Base-by-base conservation (phyloP, 2,329 filamentous ascomycete species). In the Talaromyces sp. region DNA sequence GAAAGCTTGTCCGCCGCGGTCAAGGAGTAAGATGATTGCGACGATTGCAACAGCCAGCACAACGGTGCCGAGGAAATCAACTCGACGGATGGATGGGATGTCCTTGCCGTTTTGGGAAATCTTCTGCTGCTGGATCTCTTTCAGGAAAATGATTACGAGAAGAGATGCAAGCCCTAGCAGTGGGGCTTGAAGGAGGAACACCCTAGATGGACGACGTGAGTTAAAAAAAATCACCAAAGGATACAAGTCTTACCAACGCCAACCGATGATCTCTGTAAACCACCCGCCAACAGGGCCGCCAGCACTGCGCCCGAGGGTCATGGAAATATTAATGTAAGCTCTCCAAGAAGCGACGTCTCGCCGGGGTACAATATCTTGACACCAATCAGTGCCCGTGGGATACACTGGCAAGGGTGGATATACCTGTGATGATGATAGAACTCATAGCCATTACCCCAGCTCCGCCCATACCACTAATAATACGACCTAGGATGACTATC, bases 261-360 rank as follows among this genome's bases (percentile, higher is more conserved):
- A 91, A 17, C 88, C 88, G 13, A 90, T 80, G 0, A 83, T 82
- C 68, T 90, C 86, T 1, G 86, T 84, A 1, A 90, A 74, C 70
- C 81, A 85, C 1, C 88, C 88, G 1, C 88, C 88, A 0, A 89
- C 64, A 0, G 84, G 82, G 1, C 84, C 84, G 36, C 85, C 85
- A 25, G 82, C 74, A 65, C 79, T 81, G 11, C 82, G 76, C 11
- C 83, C 83, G 0, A 81, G 78, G 0, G 83, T 85, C 67, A 80
- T 78, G 17, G 80, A 74, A 15, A 85, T 76, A 63, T 85, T 85
- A 51, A 85, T 78, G 71, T 85, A 85, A 31, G 81, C 79, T 53
- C 84, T 73, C 76, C 80, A 82, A 0, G 75, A 73, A 0, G 83
- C 84, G 0, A 84, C 76, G 13, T 84, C 81, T 10, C 80, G 75